Percentiles rank a stretch among this genome's conserved stretches.
Conservation (phyloP, 1,284 basidiomycete genomes). For the Macrocystidia cucumis region DNA sequence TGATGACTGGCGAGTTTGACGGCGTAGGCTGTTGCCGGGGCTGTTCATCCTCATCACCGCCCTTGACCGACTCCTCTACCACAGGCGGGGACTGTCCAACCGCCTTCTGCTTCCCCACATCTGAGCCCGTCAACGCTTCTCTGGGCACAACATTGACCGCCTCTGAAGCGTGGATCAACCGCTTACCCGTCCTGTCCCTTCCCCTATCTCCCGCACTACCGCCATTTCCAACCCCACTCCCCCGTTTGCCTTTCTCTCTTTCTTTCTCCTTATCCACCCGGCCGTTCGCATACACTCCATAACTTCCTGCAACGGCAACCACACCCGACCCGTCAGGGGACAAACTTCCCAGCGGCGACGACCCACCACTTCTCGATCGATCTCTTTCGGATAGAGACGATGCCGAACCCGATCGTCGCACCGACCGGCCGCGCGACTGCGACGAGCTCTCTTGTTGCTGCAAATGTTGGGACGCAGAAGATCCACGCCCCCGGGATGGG, state of each 20-base stretch:
- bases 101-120: too few species aligned
- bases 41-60: slow-evolving; percentile 18
- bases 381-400: slow-evolving; percentile 26
- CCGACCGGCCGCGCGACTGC: slow-evolving; percentile 42
- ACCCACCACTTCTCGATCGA: slow-evolving; percentile 22
- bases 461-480: slow-evolving; percentile 11
- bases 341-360: slow-evolving; percentile 49
- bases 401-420: slow-evolving; percentile 41
- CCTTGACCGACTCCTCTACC: slow-evolving; percentile 1
- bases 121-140: too few species aligned
- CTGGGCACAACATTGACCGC: too few species aligned
- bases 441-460: slow-evolving; percentile 16
- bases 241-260: slow-evolving; percentile 15
- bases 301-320: slow-evolving; percentile 19
- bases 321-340: slow-evolving; percentile 44
- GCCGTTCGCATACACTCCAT: slow-evolving; percentile 21
- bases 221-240: slow-evolving; percentile 17
- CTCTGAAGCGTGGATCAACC: slow-evolving; percentile 35
- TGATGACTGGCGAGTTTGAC: slow-evolving; percentile 23
- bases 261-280: slow-evolving; percentile 22
- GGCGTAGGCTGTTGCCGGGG: slow-evolving; percentile 18
- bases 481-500: slow-evolving; percentile 17
- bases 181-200: slow-evolving; percentile 36
- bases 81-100: background rate
- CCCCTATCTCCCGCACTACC: slow-evolving; percentile 27